Evolutionary conservation across 352 stramenopile genomes (phyloP).

Genomic region (Globisporangium alternatum): DNA sequence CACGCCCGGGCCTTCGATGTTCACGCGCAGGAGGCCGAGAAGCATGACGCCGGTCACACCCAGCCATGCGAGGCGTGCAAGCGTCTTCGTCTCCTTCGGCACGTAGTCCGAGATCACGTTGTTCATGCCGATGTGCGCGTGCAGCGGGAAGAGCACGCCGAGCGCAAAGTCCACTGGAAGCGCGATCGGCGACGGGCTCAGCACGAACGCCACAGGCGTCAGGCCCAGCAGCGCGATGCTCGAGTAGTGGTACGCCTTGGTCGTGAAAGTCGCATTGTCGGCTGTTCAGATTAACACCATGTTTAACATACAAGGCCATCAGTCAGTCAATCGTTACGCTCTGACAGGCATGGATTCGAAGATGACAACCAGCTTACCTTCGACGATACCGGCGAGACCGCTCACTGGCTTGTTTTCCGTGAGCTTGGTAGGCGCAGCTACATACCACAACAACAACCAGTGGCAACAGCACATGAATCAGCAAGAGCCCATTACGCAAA

Average conservation of each 20-base stretch:
- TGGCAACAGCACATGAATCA: not conserved
- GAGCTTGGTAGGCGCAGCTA: conserved; percentile 59
- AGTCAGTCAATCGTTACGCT: conserved; percentile 1
- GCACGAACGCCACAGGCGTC: conserved; percentile 65
- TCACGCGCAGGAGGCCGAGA: conserved; percentile 80
- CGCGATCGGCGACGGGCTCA: conserved; percentile 70
- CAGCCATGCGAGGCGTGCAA: conserved; percentile 64
- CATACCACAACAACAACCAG: conserved; percentile 1
- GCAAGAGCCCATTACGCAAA: not conserved
- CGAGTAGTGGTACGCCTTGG: conserved; percentile 67
- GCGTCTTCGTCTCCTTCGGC: conserved; percentile 67
- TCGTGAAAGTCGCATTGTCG: conserved; percentile 66
- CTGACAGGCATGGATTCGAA: not conserved
- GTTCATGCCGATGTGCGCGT: conserved; percentile 94
- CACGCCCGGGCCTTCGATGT: conserved; percentile 78
- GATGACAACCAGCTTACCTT: conserved; percentile 44
- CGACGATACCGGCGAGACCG: conserved; percentile 57
- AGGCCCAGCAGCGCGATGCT: conserved; percentile 51
- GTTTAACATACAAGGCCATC: not conserved
- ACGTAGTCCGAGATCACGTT: conserved; percentile 94
- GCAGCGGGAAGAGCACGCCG: conserved; percentile 80
- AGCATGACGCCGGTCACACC: conserved; percentile 78
- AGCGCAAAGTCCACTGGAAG: conserved; percentile 80
- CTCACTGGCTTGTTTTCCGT: conserved; percentile 80
- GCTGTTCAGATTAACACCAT: conserved; percentile 25